Evolutionary conservation across 2,329 filamentous ascomycete species (phyloP).

Genomic region (Nemania serpens): DNA sequence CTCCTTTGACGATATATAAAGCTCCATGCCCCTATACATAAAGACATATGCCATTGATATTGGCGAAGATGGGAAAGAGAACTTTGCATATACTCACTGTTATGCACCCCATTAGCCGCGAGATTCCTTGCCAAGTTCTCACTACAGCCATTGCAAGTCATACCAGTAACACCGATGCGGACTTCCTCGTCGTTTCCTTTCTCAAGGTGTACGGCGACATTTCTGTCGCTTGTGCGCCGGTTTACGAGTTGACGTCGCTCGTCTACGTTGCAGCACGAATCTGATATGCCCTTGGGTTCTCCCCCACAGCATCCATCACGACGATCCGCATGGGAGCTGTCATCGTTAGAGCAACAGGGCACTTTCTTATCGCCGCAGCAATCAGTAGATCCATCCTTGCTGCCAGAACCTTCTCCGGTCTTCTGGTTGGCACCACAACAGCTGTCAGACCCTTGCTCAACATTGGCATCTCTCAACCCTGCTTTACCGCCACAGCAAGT

Average conservation of each 20-base stretch:
- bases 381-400: background rate
- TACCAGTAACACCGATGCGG: conserved; percentile 21
- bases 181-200: conserved; percentile 1
- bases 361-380: background rate
- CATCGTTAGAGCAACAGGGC: background rate
- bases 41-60: background rate
- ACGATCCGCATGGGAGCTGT: background rate
- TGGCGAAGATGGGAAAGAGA: background rate
- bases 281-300: background rate
- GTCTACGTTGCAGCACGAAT: background rate
- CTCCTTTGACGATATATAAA: background rate
- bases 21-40: background rate
- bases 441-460: background rate
- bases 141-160: conserved; percentile 27
- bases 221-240: background rate
- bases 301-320: conserved; percentile 7
- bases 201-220: background rate
- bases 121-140: conserved; percentile 22
- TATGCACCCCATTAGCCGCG: conserved; percentile 13
- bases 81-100: conserved; percentile 17
- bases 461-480: background rate
- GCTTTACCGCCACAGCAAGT: conserved; percentile 5
- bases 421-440: background rate
- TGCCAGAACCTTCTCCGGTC: background rate
- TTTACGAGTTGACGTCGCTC: background rate